Conservation (phyloP, 306 rosid species). For the Erythrophleum fordii region DNA sequence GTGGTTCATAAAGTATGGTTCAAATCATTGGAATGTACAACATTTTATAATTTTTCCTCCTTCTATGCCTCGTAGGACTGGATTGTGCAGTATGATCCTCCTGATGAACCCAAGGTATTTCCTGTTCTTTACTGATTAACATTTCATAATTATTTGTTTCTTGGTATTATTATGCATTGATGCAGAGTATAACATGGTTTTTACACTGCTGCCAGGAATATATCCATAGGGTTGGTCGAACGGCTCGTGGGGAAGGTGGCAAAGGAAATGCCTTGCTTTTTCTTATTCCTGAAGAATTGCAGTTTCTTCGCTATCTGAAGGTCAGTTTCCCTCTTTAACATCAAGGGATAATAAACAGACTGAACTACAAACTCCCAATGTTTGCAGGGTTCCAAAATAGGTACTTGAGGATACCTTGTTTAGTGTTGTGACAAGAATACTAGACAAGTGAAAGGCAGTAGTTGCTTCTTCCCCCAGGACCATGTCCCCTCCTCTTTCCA, state of each 20-base stretch:
- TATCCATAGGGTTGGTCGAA: constrained; percentile 97
- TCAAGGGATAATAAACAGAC: constrained; percentile 8
- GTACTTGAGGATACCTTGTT: constrained; percentile 14
- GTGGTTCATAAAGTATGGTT: not conserved
- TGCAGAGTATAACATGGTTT: constrained; percentile 25
- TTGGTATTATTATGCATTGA: constrained; percentile 4
- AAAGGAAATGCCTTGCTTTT: constrained; percentile 88
- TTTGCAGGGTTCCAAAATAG: constrained; percentile 7
- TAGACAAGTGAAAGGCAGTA: not conserved
- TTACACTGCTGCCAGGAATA: constrained; percentile 69
- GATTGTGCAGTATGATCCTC: constrained; percentile 99
- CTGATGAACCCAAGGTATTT: constrained; percentile 93
- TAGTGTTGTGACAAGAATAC: not conserved
- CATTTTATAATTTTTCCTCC: constrained; percentile 14
- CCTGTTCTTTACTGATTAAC: constrained; percentile 15
- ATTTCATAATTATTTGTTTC: not conserved
- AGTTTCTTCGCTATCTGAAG: constrained; percentile 85
- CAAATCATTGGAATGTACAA: constrained; percentile 21
- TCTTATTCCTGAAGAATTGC: constrained; percentile 80
- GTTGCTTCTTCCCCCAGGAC: not conserved
- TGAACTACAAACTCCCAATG: constrained; percentile 9
- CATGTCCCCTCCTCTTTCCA: not conserved
- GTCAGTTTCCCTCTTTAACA: constrained; percentile 44
- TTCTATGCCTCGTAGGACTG: constrained; percentile 73
- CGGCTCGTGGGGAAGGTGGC: constrained; percentile 98